Percentiles rank a stretch among this genome's conserved stretches.
phyloP scores from a whole-genome alignment of 495 filamentous ascomycete genomes.

The Penicillium alfredii region DNA sequence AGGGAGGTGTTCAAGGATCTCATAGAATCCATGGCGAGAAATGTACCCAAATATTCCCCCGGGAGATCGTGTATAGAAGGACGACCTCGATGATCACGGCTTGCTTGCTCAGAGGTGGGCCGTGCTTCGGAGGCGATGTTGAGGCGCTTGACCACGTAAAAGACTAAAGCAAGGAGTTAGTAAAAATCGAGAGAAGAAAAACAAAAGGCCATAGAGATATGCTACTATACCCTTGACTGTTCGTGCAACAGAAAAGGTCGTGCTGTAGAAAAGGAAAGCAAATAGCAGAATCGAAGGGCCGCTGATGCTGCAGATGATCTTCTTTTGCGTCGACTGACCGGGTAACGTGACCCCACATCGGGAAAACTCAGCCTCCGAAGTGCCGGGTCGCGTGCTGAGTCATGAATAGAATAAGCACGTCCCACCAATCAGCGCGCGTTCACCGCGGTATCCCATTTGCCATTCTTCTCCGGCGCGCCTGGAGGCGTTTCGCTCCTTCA shows the following conservation, averaged over 20 bases:
- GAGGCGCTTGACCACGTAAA: no score
- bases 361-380: conserved; percentile 29
- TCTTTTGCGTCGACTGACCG: conserved; percentile 29
- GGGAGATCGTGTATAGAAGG: no score
- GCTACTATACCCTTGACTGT: background rate
- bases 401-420: conserved; percentile 6
- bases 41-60: no score
- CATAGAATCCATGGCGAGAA: conserved; percentile 77
- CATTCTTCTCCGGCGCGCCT: conserved; percentile 34
- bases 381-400: conserved; percentile 27
- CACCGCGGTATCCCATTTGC: conserved; percentile 34
- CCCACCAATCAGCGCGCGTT: conserved; percentile 34
- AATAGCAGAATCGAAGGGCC: no score
- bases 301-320: conserved; percentile 18
- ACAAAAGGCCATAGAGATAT: background rate
- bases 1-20: conserved; percentile 65
- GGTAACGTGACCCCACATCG: conserved; percentile 41
- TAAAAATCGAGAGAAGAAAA: conserved; percentile 1
- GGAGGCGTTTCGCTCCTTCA: conserved; percentile 15
- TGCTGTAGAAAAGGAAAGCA: no score
- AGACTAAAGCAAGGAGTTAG: background rate
- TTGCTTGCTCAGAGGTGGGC: conserved; percentile 6
- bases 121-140: conserved; percentile 1
- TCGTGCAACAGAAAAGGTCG: conserved; percentile 8
- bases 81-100: conserved; percentile 6